These are phyloP conservation scores for Scytalidium lignicola DNA, from an alignment of 2,329 filamentous ascomycete species.

Conservation along the genomic window DNA sequence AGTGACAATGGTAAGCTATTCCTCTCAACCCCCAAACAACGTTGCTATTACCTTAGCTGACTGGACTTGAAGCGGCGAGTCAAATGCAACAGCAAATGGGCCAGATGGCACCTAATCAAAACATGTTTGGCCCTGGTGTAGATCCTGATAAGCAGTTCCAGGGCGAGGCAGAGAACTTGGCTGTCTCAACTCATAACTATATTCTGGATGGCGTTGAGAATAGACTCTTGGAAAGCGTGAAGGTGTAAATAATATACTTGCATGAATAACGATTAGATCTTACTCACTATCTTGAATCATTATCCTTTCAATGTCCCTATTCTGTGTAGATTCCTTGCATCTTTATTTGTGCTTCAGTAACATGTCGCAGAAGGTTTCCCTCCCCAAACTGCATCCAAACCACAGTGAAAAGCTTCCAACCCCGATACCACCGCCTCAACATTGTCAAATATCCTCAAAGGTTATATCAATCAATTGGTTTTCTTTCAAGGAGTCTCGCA, in stretches of 20 bases:
- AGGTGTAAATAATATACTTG: constrained; percentile 12
- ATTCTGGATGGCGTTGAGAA: constrained; percentile 86
- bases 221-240: constrained; percentile 58
- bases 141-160: constrained; percentile 95
- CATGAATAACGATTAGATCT: background rate
- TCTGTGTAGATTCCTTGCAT: background rate
- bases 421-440: no score
- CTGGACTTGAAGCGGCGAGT: constrained; percentile 63
- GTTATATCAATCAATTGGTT: no score
- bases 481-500: no score
- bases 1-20: constrained; percentile 79
- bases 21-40: background rate
- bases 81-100: constrained; percentile 85
- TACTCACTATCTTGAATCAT: background rate
- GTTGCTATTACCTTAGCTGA: constrained; percentile 1
- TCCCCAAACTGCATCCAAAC: no score
- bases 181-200: constrained; percentile 90
- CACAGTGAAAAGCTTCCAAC: no score
- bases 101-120: constrained; percentile 61
- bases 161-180: constrained; percentile 89
- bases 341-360: no score
- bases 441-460: no score
- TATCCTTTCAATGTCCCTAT: background rate
- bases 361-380: no score
- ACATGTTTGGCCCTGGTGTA: constrained; percentile 87